Percentiles rank a stretch among this genome's conserved stretches.
phyloP scores from a whole-genome alignment of 257 asterid species.

The Przewalskia tangutica region DNA sequence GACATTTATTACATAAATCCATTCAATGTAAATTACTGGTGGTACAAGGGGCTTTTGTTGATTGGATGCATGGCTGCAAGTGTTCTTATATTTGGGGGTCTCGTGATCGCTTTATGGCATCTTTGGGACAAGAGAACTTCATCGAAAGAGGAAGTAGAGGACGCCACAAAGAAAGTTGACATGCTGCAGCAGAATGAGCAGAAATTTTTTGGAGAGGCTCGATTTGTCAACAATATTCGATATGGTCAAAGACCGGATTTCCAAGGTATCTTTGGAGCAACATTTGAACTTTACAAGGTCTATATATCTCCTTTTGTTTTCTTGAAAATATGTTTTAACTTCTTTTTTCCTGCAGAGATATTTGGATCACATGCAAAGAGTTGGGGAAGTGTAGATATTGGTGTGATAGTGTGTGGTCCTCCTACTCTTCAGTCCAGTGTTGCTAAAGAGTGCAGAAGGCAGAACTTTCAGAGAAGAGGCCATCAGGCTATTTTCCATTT shows the following conservation, averaged over 20 bases:
- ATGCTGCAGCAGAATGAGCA: neutral
- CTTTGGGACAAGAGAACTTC: conserved; percentile 42
- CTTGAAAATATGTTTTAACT: neutral
- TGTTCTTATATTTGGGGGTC: conserved; percentile 49
- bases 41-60: conserved; percentile 67
- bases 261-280: conserved; percentile 27
- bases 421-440: conserved; percentile 51
- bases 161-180: neutral
- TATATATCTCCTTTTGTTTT: too few relatives aligned
- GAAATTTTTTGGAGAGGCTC: conserved; percentile 19
- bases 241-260: conserved; percentile 72
- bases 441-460: conserved; percentile 56
- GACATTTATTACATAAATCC: conserved; percentile 45
- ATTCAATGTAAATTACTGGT: conserved; percentile 28
- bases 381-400: conserved; percentile 64
- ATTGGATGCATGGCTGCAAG: conserved; percentile 48
- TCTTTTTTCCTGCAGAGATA: conserved; percentile 28
- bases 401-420: conserved; percentile 74
- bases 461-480: conserved; percentile 32
- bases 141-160: neutral
- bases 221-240: conserved; percentile 14
- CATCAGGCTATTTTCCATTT: conserved; percentile 57
- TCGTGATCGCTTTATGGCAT: conserved; percentile 55
- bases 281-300: neutral
- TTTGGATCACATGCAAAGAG: conserved; percentile 30